phyloP scores from a whole-genome alignment of 2,329 filamentous ascomycete species.

The Hymenoscyphus scutula region DNA sequence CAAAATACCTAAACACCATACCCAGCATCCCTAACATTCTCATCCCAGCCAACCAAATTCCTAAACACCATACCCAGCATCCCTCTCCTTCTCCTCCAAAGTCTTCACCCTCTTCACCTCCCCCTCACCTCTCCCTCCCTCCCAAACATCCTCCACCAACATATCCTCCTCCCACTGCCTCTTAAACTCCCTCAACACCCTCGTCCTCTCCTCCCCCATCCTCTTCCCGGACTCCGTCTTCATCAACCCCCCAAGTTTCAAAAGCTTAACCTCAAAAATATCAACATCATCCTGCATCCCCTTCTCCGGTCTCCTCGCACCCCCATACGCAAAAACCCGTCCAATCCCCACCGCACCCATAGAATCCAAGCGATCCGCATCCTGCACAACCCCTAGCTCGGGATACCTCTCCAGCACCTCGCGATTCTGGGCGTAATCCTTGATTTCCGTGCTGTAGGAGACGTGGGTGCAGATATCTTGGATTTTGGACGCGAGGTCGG shows the following conservation, averaged over 20 bases:
- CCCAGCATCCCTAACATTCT: too few relatives aligned
- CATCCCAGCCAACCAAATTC: too few relatives aligned
- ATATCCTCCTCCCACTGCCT: slow-evolving; percentile 55
- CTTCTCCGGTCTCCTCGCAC: slow-evolving; percentile 48
- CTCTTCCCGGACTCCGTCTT: slow-evolving; percentile 55
- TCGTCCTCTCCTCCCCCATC: slow-evolving; percentile 51
- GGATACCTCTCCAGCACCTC: slow-evolving; percentile 63
- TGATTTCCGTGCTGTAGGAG: slow-evolving; percentile 72
- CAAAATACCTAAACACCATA: too few relatives aligned
- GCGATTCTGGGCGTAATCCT: slow-evolving; percentile 49
- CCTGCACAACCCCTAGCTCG: slow-evolving; percentile 82
- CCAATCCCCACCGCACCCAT: slow-evolving; percentile 84
- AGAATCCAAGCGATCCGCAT: slow-evolving; percentile 89
- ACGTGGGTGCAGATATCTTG: slow-evolving; percentile 74
- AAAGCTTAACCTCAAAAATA: slow-evolving; percentile 74
- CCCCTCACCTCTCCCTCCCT: not conserved
- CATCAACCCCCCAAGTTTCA: slow-evolving; percentile 54
- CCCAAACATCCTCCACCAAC: not conserved
- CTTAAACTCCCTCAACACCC: slow-evolving; percentile 49
- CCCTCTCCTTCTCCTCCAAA: not conserved
- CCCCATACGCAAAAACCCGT: slow-evolving; percentile 73
- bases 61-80: not conserved
- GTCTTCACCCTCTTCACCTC: not conserved
- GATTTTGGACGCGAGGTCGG: slow-evolving; percentile 60
- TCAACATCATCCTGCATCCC: slow-evolving; percentile 62